phyloP scores from a whole-genome alignment of 768 basidiomycete species.

The Kwoniella shandongensis region DNA sequence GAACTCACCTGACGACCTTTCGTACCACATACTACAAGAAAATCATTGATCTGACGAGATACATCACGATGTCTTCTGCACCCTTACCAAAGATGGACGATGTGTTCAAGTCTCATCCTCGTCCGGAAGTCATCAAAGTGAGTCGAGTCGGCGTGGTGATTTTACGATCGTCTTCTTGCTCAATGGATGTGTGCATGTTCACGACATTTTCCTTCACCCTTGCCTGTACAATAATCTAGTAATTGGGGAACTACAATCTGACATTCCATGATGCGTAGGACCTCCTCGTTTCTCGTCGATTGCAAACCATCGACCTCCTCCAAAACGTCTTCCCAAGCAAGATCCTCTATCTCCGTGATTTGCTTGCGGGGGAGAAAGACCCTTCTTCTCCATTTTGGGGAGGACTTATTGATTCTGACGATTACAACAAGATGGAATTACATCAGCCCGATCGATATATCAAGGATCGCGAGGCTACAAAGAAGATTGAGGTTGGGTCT shows the following conservation, averaged over 20 bases:
- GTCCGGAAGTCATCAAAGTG: conserved; percentile 28
- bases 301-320: conserved; percentile 33
- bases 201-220: no score
- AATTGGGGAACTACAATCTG: neutral
- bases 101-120: conserved; percentile 36
- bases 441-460: conserved; percentile 19
- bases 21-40: no score
- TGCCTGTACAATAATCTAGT: no score
- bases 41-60: no score
- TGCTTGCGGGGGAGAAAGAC: conserved; percentile 30
- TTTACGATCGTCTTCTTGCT: no score
- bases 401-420: conserved; percentile 15
- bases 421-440: conserved; percentile 16
- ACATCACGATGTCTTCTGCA: no score
- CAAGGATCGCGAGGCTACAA: no score
- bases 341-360: conserved; percentile 27
- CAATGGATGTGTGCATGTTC: no score
- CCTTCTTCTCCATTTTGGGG: conserved; percentile 28
- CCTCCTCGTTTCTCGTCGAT: conserved; percentile 21
- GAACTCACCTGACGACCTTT: no score
- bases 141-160: no score
- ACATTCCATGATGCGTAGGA: conserved; percentile 22
- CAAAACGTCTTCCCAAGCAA: conserved; percentile 32
- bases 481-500: no score
- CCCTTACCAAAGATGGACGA: conserved; percentile 26